A percentile compares a stretch with the other conserved stretches of the same genome.
phyloP scores from a whole-genome alignment of 2,329 filamentous ascomycete genomes.

The Pseudocercospora fijiensis region DNA sequence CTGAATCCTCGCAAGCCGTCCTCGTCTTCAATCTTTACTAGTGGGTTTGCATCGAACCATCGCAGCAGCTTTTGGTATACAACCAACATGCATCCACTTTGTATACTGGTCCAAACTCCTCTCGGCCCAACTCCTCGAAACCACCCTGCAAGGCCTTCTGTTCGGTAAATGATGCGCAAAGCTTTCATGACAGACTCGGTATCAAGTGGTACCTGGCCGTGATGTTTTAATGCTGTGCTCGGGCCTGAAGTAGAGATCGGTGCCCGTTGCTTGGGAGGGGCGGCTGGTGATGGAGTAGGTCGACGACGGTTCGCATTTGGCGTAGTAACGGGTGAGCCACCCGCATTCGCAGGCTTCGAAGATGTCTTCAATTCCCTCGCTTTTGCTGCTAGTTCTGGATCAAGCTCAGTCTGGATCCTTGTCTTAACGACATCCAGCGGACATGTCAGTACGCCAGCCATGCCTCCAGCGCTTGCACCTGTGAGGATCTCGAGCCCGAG shows the following conservation, averaged over 20 bases:
- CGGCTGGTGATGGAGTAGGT: constrained; percentile 12
- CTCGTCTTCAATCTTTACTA: constrained; percentile 35
- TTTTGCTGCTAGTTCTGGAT: constrained; percentile 47
- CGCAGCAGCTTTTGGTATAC: constrained; percentile 86
- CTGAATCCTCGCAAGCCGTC: constrained; percentile 27
- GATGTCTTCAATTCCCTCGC: constrained; percentile 26
- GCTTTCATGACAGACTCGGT: constrained; percentile 88
- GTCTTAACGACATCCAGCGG: constrained; percentile 98
- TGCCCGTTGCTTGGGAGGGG: constrained; percentile 12
- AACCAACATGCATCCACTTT: constrained; percentile 95
- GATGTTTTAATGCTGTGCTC: constrained; percentile 75
- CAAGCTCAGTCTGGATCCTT: constrained; percentile 87
- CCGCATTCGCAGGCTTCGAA: constrained; percentile 4
- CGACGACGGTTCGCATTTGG: constrained; percentile 19
- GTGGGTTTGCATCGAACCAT: constrained; percentile 63
- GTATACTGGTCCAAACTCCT: constrained; percentile 94
- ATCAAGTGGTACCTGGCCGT: constrained; percentile 76
- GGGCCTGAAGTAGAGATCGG: constrained; percentile 88
- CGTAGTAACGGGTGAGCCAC: constrained; percentile 13
- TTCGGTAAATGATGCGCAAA: constrained; percentile 81
- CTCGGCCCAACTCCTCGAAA: constrained; percentile 93
- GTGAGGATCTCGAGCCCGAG: constrained; percentile 82
- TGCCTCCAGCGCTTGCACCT: constrained; percentile 82
- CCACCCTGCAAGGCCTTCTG: constrained; percentile 84
- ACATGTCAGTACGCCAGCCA: constrained; percentile 92